Base-by-base conservation (phyloP, 129 eudicot genomes). In the Gnaphalium uliginosum region DNA sequence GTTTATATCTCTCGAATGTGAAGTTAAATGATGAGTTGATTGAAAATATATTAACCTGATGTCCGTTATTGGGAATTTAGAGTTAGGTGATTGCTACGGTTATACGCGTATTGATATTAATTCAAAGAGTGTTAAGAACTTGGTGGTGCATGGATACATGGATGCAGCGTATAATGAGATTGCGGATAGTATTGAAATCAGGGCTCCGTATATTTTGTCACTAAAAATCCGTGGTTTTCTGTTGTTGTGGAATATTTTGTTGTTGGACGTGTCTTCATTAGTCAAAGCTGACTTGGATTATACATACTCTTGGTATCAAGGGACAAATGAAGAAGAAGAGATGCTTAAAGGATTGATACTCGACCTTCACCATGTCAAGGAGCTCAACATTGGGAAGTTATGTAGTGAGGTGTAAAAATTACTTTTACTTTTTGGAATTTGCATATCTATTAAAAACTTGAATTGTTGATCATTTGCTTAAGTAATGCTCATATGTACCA, bases 11-110 rank as follows among this genome's bases (percentile, higher is more conserved):
- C 19, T 30, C 29, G 6, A 8, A 1, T 48, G 58, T 22, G 11
- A 78, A 70, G 5, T 32, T 78, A 63, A 72, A 61, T 70, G 66
- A 71, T 23, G 57, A 48, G 61, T 22, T 61, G 72, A 78, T 78
- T 62, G 66, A 71, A 46, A 78, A 70, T 8, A 23, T 78, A 48
- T 62, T 78, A 61, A 70, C 77, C 0, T 66, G 81, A 19, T 58
- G 81, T 48, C 71, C 76, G 69, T 9, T 78, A 8, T 58, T 78
- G 71, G 76, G 69, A 19, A 78, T 0, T 22, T 69, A 37, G 69
- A n/a, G 26, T 59, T 78, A 53, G 14, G 27, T 0, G 3, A 19
- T 59, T 78, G 76, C 61, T 59, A 46, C 69, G 81, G 82, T 61
- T 70, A 70, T 26, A 50, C 18, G 41, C 58, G 65, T 41, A 27